phyloP scores from a whole-genome alignment of 352 stramenopile species.

The Phytophthora sp. region DNA sequence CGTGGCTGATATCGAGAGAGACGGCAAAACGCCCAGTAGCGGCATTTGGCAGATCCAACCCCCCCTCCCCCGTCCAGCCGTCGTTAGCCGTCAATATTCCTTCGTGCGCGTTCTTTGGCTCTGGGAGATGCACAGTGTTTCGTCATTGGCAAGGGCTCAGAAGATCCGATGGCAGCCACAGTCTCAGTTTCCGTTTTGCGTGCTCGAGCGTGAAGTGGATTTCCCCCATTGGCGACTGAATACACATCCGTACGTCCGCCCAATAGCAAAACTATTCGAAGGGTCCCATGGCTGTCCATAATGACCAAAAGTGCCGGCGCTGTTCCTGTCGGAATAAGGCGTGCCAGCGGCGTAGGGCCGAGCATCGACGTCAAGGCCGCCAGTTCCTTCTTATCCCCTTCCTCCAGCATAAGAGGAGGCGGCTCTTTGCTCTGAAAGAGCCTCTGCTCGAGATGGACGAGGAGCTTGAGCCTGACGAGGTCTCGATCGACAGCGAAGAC shows the following conservation, averaged over 20 bases:
- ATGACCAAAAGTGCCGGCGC: constrained; percentile 21
- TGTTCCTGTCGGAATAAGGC: constrained; percentile 21
- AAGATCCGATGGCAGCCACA: neutral
- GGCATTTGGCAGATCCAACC: constrained; percentile 13
- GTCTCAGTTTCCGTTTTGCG: constrained; percentile 36
- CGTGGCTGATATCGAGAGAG: too few species aligned
- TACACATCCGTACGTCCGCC: constrained; percentile 3
- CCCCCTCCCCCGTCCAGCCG: neutral
- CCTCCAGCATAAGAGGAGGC: constrained; percentile 6
- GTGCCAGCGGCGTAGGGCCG: constrained; percentile 15
- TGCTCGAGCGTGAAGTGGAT: constrained; percentile 15
- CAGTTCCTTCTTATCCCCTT: constrained; percentile 16
- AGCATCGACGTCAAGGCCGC: constrained; percentile 7
- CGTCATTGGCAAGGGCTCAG: neutral
- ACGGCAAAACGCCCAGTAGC: too few species aligned
- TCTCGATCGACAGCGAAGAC: constrained; percentile 25
- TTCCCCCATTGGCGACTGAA: neutral
- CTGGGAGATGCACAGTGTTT: neutral
- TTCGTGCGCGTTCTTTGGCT: constrained; percentile 38
- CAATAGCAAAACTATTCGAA: neutral
- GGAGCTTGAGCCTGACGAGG: constrained; percentile 12
- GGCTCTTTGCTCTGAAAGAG: constrained; percentile 3
- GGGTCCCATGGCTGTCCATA: constrained; percentile 11
- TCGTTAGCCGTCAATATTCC: too few species aligned
- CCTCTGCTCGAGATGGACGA: constrained; percentile 6